Conservation (phyloP, 2,329 filamentous ascomycete species). For the Magnaporthales sp. region DNA sequence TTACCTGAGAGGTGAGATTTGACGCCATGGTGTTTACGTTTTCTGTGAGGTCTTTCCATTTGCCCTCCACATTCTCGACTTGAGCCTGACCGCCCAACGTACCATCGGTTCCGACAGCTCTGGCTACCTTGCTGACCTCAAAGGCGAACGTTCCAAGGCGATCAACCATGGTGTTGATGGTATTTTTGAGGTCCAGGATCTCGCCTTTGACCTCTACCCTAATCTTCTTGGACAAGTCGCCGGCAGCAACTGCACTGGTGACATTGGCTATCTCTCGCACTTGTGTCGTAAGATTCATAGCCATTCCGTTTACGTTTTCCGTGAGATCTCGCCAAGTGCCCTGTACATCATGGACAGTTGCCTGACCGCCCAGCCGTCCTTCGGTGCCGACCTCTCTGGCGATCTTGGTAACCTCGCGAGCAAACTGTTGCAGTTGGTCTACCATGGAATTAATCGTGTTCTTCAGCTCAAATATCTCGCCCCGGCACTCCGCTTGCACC, state of each 20-base stretch:
- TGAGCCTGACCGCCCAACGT: conserved; percentile 89
- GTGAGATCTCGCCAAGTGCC: conserved; percentile 96
- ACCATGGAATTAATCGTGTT: conserved; percentile 99
- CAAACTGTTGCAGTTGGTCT: conserved; percentile 93
- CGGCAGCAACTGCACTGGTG: conserved; percentile 88
- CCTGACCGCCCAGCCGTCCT: conserved; percentile 86
- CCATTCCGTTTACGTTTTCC: conserved; percentile 96
- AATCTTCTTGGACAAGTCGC: conserved; percentile 93
- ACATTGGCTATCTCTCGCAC: conserved; percentile 97
- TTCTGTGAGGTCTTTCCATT: conserved; percentile 95
- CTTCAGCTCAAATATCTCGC: conserved; percentile 90
- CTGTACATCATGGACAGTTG: conserved; percentile 90
- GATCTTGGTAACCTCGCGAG: conserved; percentile 92
- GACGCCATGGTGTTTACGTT: conserved; percentile 74
- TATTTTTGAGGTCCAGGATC: conserved; percentile 91
- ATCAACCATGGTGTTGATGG: conserved; percentile 98
- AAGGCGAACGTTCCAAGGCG: conserved; percentile 92
- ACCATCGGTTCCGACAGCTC: conserved; percentile 93
- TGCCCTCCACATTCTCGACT: conserved; percentile 90
- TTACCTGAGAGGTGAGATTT: conserved; percentile 57
- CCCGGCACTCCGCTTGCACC: conserved; percentile 85
- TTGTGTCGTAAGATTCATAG: conserved; percentile 94
- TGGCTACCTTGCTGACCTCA: conserved; percentile 90
- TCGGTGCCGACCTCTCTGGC: conserved; percentile 95
- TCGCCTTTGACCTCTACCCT: conserved; percentile 89